Evolutionary conservation across 2,329 filamentous ascomycete species (phyloP).

Genomic region (Stagonosporopsis rhizophila): DNA sequence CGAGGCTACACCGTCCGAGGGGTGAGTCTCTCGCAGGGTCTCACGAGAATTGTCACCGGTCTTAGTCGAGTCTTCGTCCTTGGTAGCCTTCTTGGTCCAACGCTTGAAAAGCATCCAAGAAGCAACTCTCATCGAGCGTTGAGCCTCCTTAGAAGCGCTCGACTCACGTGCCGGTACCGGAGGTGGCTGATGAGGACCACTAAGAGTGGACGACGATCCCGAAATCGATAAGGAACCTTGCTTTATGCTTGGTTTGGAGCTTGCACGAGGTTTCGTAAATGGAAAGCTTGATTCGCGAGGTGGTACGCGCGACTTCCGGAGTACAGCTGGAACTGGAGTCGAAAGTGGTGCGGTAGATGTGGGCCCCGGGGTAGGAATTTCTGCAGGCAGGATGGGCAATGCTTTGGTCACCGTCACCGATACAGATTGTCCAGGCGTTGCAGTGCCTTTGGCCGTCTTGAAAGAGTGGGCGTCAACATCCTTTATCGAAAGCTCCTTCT

Average conservation of each 20-base stretch:
- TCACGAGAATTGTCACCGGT: conserved; percentile 14
- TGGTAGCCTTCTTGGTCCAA: conserved; percentile 20
- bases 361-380: conserved; percentile 15
- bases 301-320: conserved; percentile 23
- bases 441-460: conserved; percentile 28
- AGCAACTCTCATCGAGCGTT: conserved; percentile 34
- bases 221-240: conserved; percentile 30
- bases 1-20: background rate
- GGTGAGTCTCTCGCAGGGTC: conserved; percentile 1
- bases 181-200: conserved; percentile 26
- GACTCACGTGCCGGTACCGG: conserved; percentile 42
- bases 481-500: conserved; percentile 21
- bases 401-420: conserved; percentile 28
- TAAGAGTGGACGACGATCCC: conserved; percentile 34
- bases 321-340: conserved; percentile 20
- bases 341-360: conserved; percentile 24
- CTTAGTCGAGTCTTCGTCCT: conserved; percentile 14
- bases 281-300: conserved; percentile 31
- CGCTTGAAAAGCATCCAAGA: conserved; percentile 37
- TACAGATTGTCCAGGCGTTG: conserved; percentile 29
- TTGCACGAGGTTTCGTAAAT: conserved; percentile 23
- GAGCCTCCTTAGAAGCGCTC: conserved; percentile 44
- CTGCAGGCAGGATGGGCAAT: conserved; percentile 10
- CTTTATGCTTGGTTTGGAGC: conserved; percentile 33
- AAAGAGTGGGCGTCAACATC: conserved; percentile 35